Evolutionary conservation across 2,329 filamentous ascomycete species (phyloP).

Genomic region (Peltaster fructicola): DNA sequence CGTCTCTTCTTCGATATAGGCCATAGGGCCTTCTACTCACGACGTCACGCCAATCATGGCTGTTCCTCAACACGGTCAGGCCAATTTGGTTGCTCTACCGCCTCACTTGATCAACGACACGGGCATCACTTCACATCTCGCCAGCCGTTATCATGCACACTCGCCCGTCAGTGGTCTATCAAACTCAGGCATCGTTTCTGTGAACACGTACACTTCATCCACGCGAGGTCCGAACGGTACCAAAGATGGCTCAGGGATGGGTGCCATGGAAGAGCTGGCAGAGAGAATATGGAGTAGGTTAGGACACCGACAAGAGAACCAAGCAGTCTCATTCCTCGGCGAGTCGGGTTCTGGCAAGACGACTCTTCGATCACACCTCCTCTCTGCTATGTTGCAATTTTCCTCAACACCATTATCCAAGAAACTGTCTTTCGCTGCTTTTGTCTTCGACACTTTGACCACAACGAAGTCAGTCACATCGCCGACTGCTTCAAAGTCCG

Average conservation of each 20-base stretch:
- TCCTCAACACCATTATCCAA: slow-evolving; percentile 84
- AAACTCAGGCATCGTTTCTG: slow-evolving; percentile 73
- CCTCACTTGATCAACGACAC: slow-evolving; percentile 59
- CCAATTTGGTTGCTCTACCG: slow-evolving; percentile 75
- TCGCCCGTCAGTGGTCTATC: slow-evolving; percentile 77
- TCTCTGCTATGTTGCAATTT: slow-evolving; percentile 72
- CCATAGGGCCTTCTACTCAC: slow-evolving; percentile 9
- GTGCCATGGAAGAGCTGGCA: slow-evolving; percentile 81
- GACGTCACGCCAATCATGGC: slow-evolving; percentile 13
- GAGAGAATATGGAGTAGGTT: slow-evolving; percentile 70
- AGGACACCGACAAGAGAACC: slow-evolving; percentile 79
- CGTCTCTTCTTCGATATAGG: slow-evolving; percentile 1
- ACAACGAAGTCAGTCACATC: slow-evolving; percentile 95
- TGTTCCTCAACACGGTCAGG: slow-evolving; percentile 49
- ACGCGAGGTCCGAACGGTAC: slow-evolving; percentile 76
- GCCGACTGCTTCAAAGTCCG: slow-evolving; percentile 86
- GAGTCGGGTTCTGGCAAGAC: slow-evolving; percentile 96
- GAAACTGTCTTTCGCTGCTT: slow-evolving; percentile 83
- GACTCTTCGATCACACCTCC: slow-evolving; percentile 73
- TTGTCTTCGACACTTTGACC: slow-evolving; percentile 88
- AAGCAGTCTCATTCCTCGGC: slow-evolving; percentile 80
- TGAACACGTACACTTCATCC: slow-evolving; percentile 90
- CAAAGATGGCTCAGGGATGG: slow-evolving; percentile 82
- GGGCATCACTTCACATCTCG: slow-evolving; percentile 59
- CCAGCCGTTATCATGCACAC: slow-evolving; percentile 80